Evolutionary conservation across 2,329 filamentous ascomycete species (phyloP), one percentile per base, ranked within the genome.

Genomic region (Cladosporium austrohemisphaericum): DNA sequence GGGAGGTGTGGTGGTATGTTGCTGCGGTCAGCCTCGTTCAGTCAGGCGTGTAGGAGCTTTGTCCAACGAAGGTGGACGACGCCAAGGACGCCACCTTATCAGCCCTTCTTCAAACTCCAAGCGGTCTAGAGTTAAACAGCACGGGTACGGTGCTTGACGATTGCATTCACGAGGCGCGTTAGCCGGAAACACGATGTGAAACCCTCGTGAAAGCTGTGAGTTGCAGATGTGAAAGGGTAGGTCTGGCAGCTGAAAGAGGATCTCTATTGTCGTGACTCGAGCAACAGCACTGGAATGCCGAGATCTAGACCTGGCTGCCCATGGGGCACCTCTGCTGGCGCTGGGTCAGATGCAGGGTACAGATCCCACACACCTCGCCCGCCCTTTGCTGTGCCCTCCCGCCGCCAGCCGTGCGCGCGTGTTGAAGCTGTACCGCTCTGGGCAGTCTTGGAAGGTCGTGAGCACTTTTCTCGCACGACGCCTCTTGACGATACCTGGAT

Each of bases 401-500:
- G 41, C 29, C 29, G 31, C 41, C 41, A 45, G 22, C 41, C 41
- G 41, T 45, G 41, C 28, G 41, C 41, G 31, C 41, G 41, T 35
- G 31, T 45, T 43, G 28, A 26, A 14, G 26, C 23, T 16, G 18
- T 19, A 20, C 38, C 16, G 9, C 31, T 18, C 41, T 45, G 29
- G 41, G 41, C 41, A 19, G 41, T 45, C 41, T 45, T 45, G 41
- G 41, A 33, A 35, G 36, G 41, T 35, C 41, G 19, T 45, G 41
- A 35, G 41, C 31, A 18, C 31, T 23, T 25, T 45, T 35, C n/a
- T 33, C 29, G 28, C 41, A 19, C 29, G 41, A 26, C 41, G 14
- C 20, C 14, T 9, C 14, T 8, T 25, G 31, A 25, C 22, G 28
- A 33, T 33, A 44, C 41, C n/a, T 23, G 28, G 23, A 29, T 33